Conservation (phyloP, 2,329 filamentous ascomycete species). For the Moelleriella libera region DNA sequence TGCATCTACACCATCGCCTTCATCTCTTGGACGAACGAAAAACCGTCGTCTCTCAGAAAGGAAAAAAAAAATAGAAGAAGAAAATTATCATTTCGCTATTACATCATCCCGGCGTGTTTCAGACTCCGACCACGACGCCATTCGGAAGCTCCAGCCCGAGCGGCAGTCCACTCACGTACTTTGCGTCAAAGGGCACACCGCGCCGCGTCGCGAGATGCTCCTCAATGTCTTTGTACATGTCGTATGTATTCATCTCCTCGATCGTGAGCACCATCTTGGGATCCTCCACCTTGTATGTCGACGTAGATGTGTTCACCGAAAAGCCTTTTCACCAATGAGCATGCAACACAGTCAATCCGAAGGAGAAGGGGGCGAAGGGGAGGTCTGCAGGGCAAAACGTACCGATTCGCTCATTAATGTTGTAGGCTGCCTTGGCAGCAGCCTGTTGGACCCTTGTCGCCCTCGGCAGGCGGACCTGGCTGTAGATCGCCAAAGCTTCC, state of each 20-base stretch:
- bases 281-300: constrained; percentile 47
- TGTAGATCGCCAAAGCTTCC: constrained; percentile 33
- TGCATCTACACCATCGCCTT: too few species aligned
- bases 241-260: constrained; percentile 55
- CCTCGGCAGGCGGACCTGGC: constrained; percentile 37
- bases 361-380: background rate
- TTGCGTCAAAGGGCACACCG: constrained; percentile 19
- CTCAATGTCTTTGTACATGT: constrained; percentile 43
- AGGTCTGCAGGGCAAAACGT: constrained; percentile 4
- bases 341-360: background rate
- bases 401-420: constrained; percentile 51
- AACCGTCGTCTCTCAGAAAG: too few species aligned
- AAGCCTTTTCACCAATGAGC: constrained; percentile 28
- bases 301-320: constrained; percentile 41
- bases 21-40: too few species aligned
- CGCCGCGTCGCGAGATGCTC: constrained; percentile 25
- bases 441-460: constrained; percentile 42
- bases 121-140: constrained; percentile 18
- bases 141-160: constrained; percentile 33
- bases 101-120: background rate
- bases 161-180: constrained; percentile 28
- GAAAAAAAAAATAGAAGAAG: too few species aligned
- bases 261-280: constrained; percentile 49
- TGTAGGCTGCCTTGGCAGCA: constrained; percentile 41
- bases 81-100: too few species aligned